Evolutionary conservation across 306 rosid species (phyloP), one percentile per base, ranked within the genome.

Genomic region (Acmispon strigosus): DNA sequence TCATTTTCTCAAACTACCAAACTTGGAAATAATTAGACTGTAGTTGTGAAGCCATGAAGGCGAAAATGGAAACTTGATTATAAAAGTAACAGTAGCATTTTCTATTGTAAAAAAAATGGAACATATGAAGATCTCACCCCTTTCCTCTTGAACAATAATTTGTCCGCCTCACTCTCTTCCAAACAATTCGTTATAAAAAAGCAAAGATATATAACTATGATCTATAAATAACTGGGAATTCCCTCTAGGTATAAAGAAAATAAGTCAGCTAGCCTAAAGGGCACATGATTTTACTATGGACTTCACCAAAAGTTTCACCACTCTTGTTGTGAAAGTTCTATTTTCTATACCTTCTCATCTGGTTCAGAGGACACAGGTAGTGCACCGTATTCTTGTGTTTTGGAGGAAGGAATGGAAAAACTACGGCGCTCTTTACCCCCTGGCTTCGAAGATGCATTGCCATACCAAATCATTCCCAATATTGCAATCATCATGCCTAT

Each of bases 361-460:
- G 84, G 39, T 42, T 81, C 95, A 34, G 86, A 65, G 45, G 91
- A 75, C 69, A 87, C 86, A 2, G 85, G 84, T 10, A 87, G 44
- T 8, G 79, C 60, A 56, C 78, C 72, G 22, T 84, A 81, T 55
- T 86, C 91, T 64, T 70, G 87, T 27, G 90, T 56, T 78, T 86
- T 88, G 74, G 62, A 59, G 81, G 55, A 43, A 32, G 87, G 80
- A 47, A 79, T 10, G 11, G 96, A 80, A 55, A 75, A 56, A 82
- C 84, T 86, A 37, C 86, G 92, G 4, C 95, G 90, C 65, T 90
- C 96, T 69, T 90, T 90, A 32, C 95, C 96, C 39, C 96, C 96
- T 4, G 96, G 95, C 78, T 88, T 88, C 15, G 96, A 81, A 39
- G 96, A 90, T 73, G 96, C 95, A 37, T 90, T 90, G 58, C 95